Evolutionary conservation across 2,329 filamentous ascomycete genomes (phyloP).

Genomic region (Fusarium nelsonii): DNA sequence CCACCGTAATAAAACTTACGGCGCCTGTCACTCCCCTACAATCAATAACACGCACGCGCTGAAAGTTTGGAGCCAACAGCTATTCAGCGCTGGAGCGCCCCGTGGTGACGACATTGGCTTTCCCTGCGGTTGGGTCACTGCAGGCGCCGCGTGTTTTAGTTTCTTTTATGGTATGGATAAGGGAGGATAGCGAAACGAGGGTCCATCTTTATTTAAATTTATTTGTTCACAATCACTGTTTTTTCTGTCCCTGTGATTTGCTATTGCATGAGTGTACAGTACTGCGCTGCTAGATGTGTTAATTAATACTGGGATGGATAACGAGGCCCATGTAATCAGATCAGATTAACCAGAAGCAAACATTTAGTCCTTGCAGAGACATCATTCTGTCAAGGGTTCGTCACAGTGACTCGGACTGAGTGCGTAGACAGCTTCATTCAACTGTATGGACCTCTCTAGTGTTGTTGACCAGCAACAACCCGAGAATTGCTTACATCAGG

Average conservation of each 20-base stretch:
- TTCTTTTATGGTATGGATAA: slow-evolving; percentile 6
- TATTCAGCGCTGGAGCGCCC: slow-evolving; percentile 5
- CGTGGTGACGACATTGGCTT: slow-evolving; percentile 38
- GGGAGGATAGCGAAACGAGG: slow-evolving; percentile 18
- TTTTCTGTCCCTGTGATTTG: neutral
- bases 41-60: slow-evolving; percentile 23
- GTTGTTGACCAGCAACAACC: slow-evolving; percentile 39
- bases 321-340: neutral
- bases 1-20: slow-evolving; percentile 21
- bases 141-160: slow-evolving; percentile 40
- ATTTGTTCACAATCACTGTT: slow-evolving; percentile 1
- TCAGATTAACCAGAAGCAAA: slow-evolving; percentile 20
- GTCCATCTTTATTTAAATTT: slow-evolving; percentile 27
- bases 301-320: no score
- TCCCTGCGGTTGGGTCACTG: slow-evolving; percentile 11
- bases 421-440: slow-evolving; percentile 21
- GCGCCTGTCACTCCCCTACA: slow-evolving; percentile 14
- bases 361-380: neutral
- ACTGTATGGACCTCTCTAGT: neutral
- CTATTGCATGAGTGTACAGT: neutral
- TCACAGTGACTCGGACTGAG: slow-evolving; percentile 29
- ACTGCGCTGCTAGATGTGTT: no score
- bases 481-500: slow-evolving; percentile 40
- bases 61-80: slow-evolving; percentile 11
- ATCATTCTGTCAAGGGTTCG: slow-evolving; percentile 13